Base-by-base conservation (phyloP, 2,329 filamentous ascomycete genomes). In the Fusarium oxysporum region DNA sequence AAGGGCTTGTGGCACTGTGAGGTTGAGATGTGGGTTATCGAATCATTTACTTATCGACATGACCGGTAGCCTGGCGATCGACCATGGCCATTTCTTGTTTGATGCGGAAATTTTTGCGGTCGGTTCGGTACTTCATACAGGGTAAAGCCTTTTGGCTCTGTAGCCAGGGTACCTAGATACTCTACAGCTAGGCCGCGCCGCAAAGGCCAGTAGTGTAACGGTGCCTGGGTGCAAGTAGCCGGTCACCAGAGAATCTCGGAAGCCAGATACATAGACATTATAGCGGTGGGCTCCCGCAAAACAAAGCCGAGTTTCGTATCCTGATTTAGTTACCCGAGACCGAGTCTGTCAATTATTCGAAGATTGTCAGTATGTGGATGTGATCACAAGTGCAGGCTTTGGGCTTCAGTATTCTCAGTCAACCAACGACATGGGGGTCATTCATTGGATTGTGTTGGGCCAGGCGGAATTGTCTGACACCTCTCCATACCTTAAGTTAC, bases 1-100 rank as follows among this genome's bases (percentile, higher is more conserved):
- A 51, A 44, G 37, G 47, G 33, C 21, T 68, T 43, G 45, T 32
- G 33, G 28, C 37, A 30, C 63, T 65, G 38, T 13, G 65, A 48
- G 54, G 37, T 54, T 65, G 57, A 54, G 64, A 64, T 70, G 64
- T 67, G 54, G 72, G 48, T 58, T 72, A 76, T 76, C 72, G 62
- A 61, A 73, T 63, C 67, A 66, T 51, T 57, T 54, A 54, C 37
- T 32, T 57, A 59, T 68, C 47, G 43, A 62, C 44, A 45, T 33
- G 51, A 41, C 30, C 41, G 50, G 62, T 43, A 67, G 54, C 41
- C 23, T 54, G 38, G 37, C 33, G 55, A 62, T 65, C 35, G 28
- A 64, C 53, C 51, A 57, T 37, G 35, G 12, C 33, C 38, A 37
- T 45, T 56, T 50, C 44, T 44, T 54, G 30, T 60, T 47, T 68